These are phyloP conservation scores for Cyclotella atomus DNA, from an alignment of 108 stramenopile genomes.

Conservation along the genomic window DNA sequence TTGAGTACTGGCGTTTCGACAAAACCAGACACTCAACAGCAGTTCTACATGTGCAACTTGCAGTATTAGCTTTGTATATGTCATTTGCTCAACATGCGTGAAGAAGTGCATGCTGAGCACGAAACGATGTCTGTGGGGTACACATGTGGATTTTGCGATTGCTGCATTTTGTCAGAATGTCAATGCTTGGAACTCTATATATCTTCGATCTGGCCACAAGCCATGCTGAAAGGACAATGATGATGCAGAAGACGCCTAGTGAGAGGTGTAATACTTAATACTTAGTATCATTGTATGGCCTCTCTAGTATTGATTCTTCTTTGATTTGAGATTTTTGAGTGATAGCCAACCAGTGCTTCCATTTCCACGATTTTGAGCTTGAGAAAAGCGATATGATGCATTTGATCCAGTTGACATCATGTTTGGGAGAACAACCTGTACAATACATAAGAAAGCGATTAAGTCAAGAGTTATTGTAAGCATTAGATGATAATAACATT, in stretches of 20 bases:
- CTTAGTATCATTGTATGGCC: too few species aligned
- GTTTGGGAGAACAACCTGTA: constrained; percentile 45
- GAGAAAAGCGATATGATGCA: constrained; percentile 24
- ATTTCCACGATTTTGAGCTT: constrained; percentile 48
- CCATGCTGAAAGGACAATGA: too few species aligned
- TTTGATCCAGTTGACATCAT: constrained; percentile 34
- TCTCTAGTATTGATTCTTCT: constrained; percentile 33
- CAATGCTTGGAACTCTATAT: not conserved
- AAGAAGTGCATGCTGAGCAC: constrained; percentile 23
- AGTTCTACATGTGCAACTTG: constrained; percentile 31
- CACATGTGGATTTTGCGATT: constrained; percentile 24
- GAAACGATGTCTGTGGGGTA: constrained; percentile 14
- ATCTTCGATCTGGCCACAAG: too few species aligned
- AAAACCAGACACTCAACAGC: constrained; percentile 9
- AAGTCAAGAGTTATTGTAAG: not conserved
- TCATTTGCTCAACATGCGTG: constrained; percentile 20
- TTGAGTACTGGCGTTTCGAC: constrained; percentile 17
- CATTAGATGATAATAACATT: not conserved
- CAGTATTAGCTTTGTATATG: constrained; percentile 14
- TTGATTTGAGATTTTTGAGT: constrained; percentile 45
- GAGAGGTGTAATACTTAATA: too few species aligned
- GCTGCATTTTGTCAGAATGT: not conserved
- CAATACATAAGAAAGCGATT: not conserved
- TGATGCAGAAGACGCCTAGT: too few species aligned
- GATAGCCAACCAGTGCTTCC: constrained; percentile 51